These are phyloP conservation scores for Cucurbita pepo DNA, from an alignment of 306 rosid species.

Conservation along the genomic window DNA sequence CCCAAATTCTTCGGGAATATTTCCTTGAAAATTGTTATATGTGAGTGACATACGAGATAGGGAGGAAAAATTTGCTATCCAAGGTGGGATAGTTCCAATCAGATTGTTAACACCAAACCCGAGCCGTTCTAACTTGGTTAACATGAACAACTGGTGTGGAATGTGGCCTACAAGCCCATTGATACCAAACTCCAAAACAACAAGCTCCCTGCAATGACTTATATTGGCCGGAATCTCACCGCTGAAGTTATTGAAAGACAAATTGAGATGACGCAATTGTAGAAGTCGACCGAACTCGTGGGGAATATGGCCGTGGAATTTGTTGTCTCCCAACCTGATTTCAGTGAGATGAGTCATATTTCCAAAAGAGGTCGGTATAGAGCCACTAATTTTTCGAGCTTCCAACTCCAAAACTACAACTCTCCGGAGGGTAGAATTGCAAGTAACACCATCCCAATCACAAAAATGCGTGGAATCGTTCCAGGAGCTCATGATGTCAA, in stretches of 20 bases:
- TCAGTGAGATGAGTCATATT: conserved; percentile 17
- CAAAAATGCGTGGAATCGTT: conserved; percentile 20
- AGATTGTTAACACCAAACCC: conserved; percentile 8
- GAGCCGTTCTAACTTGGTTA: conserved; percentile 1
- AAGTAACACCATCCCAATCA: conserved; percentile 19
- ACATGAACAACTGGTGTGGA: conserved; percentile 6
- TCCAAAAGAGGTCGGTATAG: conserved; percentile 18
- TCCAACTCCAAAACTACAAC: conserved; percentile 10
- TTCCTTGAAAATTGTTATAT: background rate
- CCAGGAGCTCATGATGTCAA: conserved; percentile 19
- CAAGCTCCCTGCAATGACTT: conserved; percentile 2
- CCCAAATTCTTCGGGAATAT: background rate
- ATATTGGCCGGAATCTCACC: background rate
- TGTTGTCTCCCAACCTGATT: conserved; percentile 10
- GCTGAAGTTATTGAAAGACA: background rate
- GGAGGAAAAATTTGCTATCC: conserved; percentile 39
- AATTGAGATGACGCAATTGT: conserved; percentile 3
- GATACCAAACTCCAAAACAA: background rate
- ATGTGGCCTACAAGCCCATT: conserved; percentile 9
- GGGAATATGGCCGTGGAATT: conserved; percentile 17
- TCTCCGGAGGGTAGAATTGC: conserved; percentile 4
- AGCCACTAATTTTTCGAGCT: conserved; percentile 1
- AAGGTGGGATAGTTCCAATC: conserved; percentile 26
- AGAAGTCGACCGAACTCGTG: conserved; percentile 17
- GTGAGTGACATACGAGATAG: conserved; percentile 1